Conservation (phyloP, 2,329 filamentous ascomycete species). For the Hirsutella rhossiliensis region DNA sequence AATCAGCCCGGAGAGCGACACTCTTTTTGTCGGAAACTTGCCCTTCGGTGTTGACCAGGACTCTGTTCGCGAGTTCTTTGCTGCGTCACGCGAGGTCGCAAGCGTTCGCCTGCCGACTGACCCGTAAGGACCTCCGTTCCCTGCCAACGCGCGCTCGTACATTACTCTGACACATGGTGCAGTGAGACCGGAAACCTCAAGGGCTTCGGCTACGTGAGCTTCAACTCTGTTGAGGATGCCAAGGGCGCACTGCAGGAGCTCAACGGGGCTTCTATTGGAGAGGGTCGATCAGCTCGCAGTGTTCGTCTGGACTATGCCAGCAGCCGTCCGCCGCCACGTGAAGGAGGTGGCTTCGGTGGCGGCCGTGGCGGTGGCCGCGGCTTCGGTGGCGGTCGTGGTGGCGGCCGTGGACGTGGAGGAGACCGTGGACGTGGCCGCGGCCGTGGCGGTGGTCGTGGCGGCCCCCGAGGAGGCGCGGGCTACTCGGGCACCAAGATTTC, state of each 20-base stretch:
- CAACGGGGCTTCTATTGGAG: slow-evolving; percentile 51
- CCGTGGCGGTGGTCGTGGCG: slow-evolving; percentile 37
- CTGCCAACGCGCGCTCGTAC: neutral
- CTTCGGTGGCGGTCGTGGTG: slow-evolving; percentile 30
- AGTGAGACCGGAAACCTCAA: slow-evolving; percentile 74
- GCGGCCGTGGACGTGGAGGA: slow-evolving; percentile 29
- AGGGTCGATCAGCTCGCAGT: slow-evolving; percentile 57
- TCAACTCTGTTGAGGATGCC: slow-evolving; percentile 71
- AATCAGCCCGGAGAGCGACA: slow-evolving; percentile 69
- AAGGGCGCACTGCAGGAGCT: slow-evolving; percentile 59
- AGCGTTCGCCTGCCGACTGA: slow-evolving; percentile 84
- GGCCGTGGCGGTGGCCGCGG: slow-evolving; percentile 36
- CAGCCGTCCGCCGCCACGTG: slow-evolving; percentile 50
- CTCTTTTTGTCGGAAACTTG: slow-evolving; percentile 85
- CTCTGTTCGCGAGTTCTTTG: slow-evolving; percentile 61
- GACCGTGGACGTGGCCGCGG: slow-evolving; percentile 36
- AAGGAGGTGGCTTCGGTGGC: slow-evolving; percentile 39
- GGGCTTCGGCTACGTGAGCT: slow-evolving; percentile 88
- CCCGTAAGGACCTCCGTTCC: slow-evolving; percentile 34
- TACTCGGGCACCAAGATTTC: slow-evolving; percentile 66
- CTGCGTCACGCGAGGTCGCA: slow-evolving; percentile 55
- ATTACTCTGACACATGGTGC: slow-evolving; percentile 3
- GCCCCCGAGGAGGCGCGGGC: slow-evolving; percentile 36
- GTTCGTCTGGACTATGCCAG: slow-evolving; percentile 76
- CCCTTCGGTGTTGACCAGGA: slow-evolving; percentile 76